Conservation (phyloP, 495 filamentous ascomycete species). For the Neurospora intermedia region DNA sequence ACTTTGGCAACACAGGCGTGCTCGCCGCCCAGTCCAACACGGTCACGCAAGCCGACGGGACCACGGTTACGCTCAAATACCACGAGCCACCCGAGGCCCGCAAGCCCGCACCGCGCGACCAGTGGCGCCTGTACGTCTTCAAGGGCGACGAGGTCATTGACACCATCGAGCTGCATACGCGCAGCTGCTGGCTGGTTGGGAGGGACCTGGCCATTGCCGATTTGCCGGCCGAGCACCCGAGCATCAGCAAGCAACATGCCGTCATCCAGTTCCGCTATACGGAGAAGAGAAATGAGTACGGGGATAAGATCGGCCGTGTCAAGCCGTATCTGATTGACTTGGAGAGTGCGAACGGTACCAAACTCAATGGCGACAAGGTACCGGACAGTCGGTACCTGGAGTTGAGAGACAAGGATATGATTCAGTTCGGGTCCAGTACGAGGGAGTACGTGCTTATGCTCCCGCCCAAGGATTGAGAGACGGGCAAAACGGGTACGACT, state of each 20-base stretch:
- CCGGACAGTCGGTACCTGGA: constrained; percentile 75
- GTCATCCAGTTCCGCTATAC: constrained; percentile 86
- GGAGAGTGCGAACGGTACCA: constrained; percentile 87
- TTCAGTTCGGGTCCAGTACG: constrained; percentile 77
- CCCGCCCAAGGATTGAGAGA: constrained; percentile 31
- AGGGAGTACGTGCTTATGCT: constrained; percentile 83
- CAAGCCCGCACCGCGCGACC: constrained; percentile 65
- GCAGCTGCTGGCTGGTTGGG: constrained; percentile 86
- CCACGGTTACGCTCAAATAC: constrained; percentile 76
- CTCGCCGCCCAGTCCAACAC: constrained; percentile 86
- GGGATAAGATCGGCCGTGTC: constrained; percentile 69
- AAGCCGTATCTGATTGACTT: constrained; percentile 89
- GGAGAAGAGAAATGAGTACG: constrained; percentile 74
- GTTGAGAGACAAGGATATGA: constrained; percentile 74
- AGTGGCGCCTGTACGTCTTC: constrained; percentile 91
- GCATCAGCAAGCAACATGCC: constrained; percentile 88
- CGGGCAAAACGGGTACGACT: neutral
- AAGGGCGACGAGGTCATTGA: constrained; percentile 71
- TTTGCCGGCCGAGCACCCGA: constrained; percentile 77
- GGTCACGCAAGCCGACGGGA: constrained; percentile 54
- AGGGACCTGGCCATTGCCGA: constrained; percentile 72
- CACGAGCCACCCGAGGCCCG: constrained; percentile 89
- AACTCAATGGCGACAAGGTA: constrained; percentile 62
- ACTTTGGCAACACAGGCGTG: constrained; percentile 68
- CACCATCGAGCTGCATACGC: constrained; percentile 60